Evolutionary conservation across 2,329 filamentous ascomycete genomes (phyloP), one percentile per base, ranked within the genome.

Genomic region (Didymella pomorum): DNA sequence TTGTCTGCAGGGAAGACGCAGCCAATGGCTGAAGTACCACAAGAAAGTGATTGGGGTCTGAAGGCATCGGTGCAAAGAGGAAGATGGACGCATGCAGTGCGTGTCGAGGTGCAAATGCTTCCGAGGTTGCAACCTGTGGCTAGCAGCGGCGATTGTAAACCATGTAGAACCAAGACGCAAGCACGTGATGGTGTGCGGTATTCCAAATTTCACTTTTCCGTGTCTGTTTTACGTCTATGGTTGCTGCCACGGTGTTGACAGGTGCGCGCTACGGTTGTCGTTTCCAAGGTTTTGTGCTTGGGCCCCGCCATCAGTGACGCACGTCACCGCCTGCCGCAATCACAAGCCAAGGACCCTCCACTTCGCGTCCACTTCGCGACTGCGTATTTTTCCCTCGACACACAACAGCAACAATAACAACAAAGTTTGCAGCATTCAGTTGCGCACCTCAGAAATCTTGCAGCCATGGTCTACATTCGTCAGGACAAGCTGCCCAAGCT

Each of bases 391-490:
- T 52, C 16, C 33, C 51, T 33, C 33, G 29, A 50, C 43, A 35
- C 50, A 44, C 52, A 49, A 58, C 52, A 61, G 56, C 52, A 67
- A 56, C 60, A 60, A 47, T 39, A 58, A 41, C 59, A 52, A 46
- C 57, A 55, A 46, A 49, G 37, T 58, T 41, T 21, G 47, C 52
- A 28, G 42, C 58, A 48, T 44, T 50, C 4, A 56, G 41, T 43
- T 45, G 47, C 48, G 14, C 20, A 21, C n/a, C 11, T 21, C 45
- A 56, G 29, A 53, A 43, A 56, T 23, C 37, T 31, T 35, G 43
- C 53, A 60, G 71, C 39, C 54, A 97, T 97, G 93, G 93, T 95
- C 62, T 98, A 98, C 84, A 93, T 99, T 61, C 92, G 95, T 66
- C 91, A 97, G 79, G 88, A 93, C 73, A 89, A 92, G 80, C 89